phyloP scores from a whole-genome alignment of 2,329 filamentous ascomycete genomes.

The Lojkania enalia region DNA sequence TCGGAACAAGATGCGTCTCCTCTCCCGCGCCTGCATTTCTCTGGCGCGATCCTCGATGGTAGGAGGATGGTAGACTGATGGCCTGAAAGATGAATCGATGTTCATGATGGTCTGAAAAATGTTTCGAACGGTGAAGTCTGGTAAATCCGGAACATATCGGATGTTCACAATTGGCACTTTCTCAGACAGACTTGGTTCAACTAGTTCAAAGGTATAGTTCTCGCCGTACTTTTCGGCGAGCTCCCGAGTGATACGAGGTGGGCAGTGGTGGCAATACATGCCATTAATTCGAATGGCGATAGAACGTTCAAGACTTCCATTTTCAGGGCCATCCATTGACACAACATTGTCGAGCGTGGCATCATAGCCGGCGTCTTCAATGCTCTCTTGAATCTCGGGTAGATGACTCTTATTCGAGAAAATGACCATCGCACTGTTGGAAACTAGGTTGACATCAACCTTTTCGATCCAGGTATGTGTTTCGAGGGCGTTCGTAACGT shows the following conservation, averaged over 20 bases:
- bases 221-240: constrained; percentile 56
- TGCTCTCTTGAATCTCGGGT: constrained; percentile 51
- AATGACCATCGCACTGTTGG: constrained; percentile 54
- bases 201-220: constrained; percentile 52
- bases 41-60: constrained; percentile 82
- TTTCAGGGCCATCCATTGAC: constrained; percentile 15
- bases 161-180: constrained; percentile 68
- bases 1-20: constrained; percentile 69
- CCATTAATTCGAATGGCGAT: constrained; percentile 45
- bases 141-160: constrained; percentile 69
- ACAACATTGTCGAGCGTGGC: constrained; percentile 43
- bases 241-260: constrained; percentile 55
- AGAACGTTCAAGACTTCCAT: constrained; percentile 28
- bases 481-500: constrained; percentile 53
- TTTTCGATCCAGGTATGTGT: constrained; percentile 51
- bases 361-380: constrained; percentile 54
- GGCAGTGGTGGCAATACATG: constrained; percentile 54
- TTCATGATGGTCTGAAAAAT: constrained; percentile 70
- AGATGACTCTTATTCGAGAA: constrained; percentile 54
- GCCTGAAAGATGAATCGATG: constrained; percentile 66
- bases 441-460: constrained; percentile 56
- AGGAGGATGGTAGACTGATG: constrained; percentile 75
- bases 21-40: constrained; percentile 71
- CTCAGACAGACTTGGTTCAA: constrained; percentile 59
- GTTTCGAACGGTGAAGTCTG: constrained; percentile 72